Evolutionary conservation across 2,329 filamentous ascomycete genomes (phyloP), one percentile per base, ranked within the genome.

Genomic region (Celoporthe dispersa): DNA sequence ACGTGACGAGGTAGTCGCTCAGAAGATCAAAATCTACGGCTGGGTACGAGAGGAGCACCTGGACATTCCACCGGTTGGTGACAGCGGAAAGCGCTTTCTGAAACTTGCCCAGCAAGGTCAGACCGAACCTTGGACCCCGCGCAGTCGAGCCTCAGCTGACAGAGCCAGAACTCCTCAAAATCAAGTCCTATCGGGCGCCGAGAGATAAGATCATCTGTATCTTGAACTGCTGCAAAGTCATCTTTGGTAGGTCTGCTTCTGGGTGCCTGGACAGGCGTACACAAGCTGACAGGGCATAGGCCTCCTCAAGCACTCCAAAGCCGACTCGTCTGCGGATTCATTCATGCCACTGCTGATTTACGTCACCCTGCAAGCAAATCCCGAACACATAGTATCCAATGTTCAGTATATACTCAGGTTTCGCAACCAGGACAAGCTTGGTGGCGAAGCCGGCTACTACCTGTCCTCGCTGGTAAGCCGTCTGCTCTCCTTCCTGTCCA

Each of bases 151-250:
- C 8, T n/a, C 31, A n/a, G 41, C 73, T 72, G 59, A 84, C 76
- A 37, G 61, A 41, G n/a, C 25, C 77, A 94, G 96, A 99, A 80
- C 85, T 99, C 19, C 83, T 97, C 51, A 99, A 99, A 80, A 98
- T 99, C 77, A 97, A 95, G 77, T 96, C 93, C 11, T 99, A 99
- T 78, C 90, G 97, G 74, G 96, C 96, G n/a, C 96, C 96, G 4
- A 86, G 96, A 75, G 96, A 99, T 84, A 99, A 99, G 81, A 96
- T 99, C 68, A 98, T 99, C 64, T 99, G 96, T 80, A 94, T 98
- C 61, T 83, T 99, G 68, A 99, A 99, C 81, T 98, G 94, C 82
- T 99, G 96, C 88, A 99, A 99, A 81, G 97, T 99, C 73, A 98
- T 99, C 73, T 98, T 99, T 80, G 96, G 92, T 94, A 80, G 75